Evolutionary conservation across 306 rosid species (phyloP).

Genomic region (Betula pendula): DNA sequence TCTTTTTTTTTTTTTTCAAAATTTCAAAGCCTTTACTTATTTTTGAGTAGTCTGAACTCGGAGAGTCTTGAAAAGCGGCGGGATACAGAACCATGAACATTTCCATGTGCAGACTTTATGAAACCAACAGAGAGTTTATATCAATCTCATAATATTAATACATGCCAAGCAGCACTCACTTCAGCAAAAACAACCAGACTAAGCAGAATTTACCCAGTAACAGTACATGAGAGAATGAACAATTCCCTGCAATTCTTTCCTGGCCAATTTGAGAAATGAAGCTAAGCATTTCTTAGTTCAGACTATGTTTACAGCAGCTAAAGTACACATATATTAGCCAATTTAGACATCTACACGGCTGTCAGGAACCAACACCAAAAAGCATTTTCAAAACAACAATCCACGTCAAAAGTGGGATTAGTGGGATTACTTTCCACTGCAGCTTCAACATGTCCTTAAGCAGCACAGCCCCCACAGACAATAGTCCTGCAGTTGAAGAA

Average conservation of each 20-base stretch:
- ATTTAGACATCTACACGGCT: conserved; percentile 26
- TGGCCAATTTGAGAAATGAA: conserved; percentile 27
- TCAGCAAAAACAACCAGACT: not conserved
- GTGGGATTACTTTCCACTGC: conserved; percentile 1
- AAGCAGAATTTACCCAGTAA: not conserved
- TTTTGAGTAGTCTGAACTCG: no score
- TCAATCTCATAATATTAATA: not conserved
- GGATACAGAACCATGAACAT: not conserved
- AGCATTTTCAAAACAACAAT: conserved; percentile 29
- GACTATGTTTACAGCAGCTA: conserved; percentile 30
- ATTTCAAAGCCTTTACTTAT: not conserved
- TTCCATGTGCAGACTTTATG: not conserved
- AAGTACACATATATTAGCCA: conserved; percentile 38
- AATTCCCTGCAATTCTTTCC: conserved; percentile 59
- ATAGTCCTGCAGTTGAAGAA: conserved; percentile 54
- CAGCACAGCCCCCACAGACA: conserved; percentile 79
- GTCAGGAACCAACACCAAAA: conserved; percentile 39
- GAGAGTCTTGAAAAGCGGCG: not conserved
- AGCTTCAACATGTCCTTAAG: conserved; percentile 29
- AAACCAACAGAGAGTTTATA: not conserved
- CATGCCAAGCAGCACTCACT: conserved; percentile 6
- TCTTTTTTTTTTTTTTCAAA: not conserved
- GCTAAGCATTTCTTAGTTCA: conserved; percentile 14
- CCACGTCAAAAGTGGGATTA: conserved; percentile 21
- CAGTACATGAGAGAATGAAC: conserved; percentile 73